Conservation (phyloP, 306 rosid species). For the Prinsepia uniflora region DNA sequence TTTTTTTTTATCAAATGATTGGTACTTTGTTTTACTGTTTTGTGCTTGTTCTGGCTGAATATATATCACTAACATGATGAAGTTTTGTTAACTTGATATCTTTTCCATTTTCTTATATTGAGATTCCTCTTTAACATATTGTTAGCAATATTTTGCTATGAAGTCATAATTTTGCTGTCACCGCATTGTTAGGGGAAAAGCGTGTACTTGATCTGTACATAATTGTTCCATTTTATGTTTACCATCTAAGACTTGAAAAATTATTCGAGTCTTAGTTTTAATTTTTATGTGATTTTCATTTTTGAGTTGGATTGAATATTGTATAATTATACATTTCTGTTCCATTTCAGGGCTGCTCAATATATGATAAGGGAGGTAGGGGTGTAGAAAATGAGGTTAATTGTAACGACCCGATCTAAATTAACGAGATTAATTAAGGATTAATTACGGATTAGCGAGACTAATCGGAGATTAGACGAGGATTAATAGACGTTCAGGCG, state of each 20-base stretch:
- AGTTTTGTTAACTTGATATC: conserved; percentile 23
- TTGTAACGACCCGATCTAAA: too few species aligned
- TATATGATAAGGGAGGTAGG: too few species aligned
- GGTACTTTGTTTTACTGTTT: conserved; percentile 16
- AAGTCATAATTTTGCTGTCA: background rate
- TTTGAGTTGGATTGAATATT: background rate
- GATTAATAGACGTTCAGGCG: too few species aligned
- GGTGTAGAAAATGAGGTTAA: too few species aligned
- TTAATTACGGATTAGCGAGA: too few species aligned
- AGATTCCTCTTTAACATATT: background rate
- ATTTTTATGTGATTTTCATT: background rate
- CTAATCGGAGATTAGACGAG: too few species aligned
- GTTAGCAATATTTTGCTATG: background rate
- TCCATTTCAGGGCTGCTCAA: too few species aligned
- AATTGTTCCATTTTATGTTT: too few species aligned
- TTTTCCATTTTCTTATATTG: conserved; percentile 8
- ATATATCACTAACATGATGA: conserved; percentile 18
- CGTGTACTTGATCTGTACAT: background rate
- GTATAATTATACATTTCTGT: conserved; percentile 22
- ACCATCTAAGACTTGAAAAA: background rate
- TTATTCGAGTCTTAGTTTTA: background rate
- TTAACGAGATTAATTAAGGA: too few species aligned
- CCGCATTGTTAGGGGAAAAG: background rate
- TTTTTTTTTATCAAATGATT: conserved; percentile 19
- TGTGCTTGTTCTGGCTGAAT: conserved; percentile 18